Evolutionary conservation across 208 protist genomes (phyloP), one percentile per base, ranked within the genome.

Genomic region (Angomonas ambiguus): DNA sequence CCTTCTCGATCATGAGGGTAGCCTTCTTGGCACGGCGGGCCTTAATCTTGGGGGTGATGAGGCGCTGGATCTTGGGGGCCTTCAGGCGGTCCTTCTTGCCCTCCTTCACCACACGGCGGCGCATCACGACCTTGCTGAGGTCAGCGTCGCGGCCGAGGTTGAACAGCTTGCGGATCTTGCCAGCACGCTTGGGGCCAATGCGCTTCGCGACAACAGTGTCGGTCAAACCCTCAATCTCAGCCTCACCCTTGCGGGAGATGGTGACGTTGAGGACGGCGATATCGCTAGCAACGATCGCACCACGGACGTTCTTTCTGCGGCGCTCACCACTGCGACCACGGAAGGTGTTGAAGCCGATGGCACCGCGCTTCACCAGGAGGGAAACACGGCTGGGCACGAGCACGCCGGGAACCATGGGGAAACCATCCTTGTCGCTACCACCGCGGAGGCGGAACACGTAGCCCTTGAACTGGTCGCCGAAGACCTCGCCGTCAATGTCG

Each of bases 321-420:
- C 97, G 88, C 83, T 99, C 97, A 79, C 98, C 98, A 49, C 90
- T 76, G 71, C 97, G 87, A 22, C 92, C 90, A 56, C 93, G 83
- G 79, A 91, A 94, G 57, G 80, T 89, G 80, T 95, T 88, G 87
- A 93, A 95, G 65, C 92, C 89, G 42, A 93, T 83, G 53, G 88
- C 82, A 63, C 97, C 96, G 63, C 96, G 91, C 68, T 91, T 87
- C 45, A 99, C 80, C 18, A 99, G 93, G 24, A 99, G 92, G 67
- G 96, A 91, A 27, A 99, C 98, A 94, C 99, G 96, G 77, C 89
- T 88, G 79, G 83, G 80, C 57, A 86, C 95, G 35, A 99, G 83
- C 60, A 99, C 97, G 88, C 98, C 98, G 87, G 99, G 97, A 69
- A 98, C 98, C 98, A 99, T 99, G 61, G 98, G 95, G 96, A 99